phyloP scores from a whole-genome alignment of 2,329 filamentous ascomycete genomes.

The Epichloe scottii region DNA sequence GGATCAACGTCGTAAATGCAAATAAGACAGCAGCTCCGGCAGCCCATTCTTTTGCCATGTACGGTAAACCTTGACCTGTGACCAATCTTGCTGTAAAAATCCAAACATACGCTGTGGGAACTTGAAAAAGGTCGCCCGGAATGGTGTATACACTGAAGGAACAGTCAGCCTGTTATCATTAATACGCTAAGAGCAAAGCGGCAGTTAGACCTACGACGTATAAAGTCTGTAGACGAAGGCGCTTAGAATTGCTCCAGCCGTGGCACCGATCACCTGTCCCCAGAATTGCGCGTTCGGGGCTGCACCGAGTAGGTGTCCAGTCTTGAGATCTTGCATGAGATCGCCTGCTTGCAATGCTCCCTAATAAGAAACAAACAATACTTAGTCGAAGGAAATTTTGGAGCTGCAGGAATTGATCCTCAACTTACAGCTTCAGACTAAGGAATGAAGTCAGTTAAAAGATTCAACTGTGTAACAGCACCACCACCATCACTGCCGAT shows the following conservation, averaged over 20 bases:
- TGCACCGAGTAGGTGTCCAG: conserved; percentile 82
- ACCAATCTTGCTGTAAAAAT: conserved; percentile 91
- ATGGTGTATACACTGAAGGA: conserved; percentile 62
- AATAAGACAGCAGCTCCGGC: conserved; percentile 64
- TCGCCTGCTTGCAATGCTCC: conserved; percentile 89
- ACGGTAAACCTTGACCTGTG: conserved; percentile 76
- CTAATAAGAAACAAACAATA: conserved; percentile 13
- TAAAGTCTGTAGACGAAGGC: conserved; percentile 85
- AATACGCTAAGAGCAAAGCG: not conserved
- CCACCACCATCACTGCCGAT: too few relatives aligned
- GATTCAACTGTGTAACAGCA: too few relatives aligned
- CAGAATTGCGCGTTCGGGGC: conserved; percentile 93
- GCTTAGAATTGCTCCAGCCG: conserved; percentile 73
- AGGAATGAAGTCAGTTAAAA: not conserved
- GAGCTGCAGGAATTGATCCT: not conserved
- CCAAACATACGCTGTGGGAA: conserved; percentile 93
- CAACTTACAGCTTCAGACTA: conserved; percentile 28
- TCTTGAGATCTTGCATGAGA: conserved; percentile 94
- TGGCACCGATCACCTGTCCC: conserved; percentile 85
- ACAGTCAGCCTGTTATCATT: not conserved
- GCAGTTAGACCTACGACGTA: conserved; percentile 33
- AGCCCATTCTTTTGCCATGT: conserved; percentile 73
- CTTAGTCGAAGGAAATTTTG: too few relatives aligned
- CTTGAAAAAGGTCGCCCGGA: conserved; percentile 80
- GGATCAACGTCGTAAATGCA: conserved; percentile 53